Conservation (phyloP, 2,329 filamentous ascomycete genomes). For the Aspergillus sp. region DNA sequence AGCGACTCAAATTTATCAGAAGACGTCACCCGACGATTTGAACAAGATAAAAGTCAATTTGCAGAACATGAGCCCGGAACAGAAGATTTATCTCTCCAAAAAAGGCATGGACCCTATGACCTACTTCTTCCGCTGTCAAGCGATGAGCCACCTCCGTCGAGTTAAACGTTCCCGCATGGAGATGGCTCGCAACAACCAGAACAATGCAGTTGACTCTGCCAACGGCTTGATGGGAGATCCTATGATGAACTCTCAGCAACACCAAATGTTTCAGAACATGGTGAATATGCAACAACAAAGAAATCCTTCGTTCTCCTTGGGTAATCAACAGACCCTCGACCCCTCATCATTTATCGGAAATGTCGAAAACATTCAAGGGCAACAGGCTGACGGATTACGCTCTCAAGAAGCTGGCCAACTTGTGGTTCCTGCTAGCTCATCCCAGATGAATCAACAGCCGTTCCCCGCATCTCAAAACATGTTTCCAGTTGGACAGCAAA, state of each 20-base stretch:
- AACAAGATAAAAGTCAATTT: conserved; percentile 51
- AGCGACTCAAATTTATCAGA: conserved; percentile 49
- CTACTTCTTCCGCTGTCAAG: conserved; percentile 52
- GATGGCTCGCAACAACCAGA: conserved; percentile 30
- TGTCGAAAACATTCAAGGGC: conserved; percentile 58
- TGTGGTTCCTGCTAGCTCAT: conserved; percentile 65
- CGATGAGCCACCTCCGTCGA: conserved; percentile 43
- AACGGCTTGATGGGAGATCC: conserved; percentile 36
- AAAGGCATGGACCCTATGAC: conserved; percentile 52
- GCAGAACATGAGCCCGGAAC: conserved; percentile 48
- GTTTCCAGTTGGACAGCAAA: conserved; percentile 41
- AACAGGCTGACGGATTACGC: conserved; percentile 62
- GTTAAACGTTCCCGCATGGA: conserved; percentile 34
- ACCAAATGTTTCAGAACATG: conserved; percentile 43
- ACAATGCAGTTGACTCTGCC: conserved; percentile 29
- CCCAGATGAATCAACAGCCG: conserved; percentile 47
- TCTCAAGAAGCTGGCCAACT: conserved; percentile 61
- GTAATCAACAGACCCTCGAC: conserved; percentile 32
- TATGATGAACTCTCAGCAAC: conserved; percentile 41
- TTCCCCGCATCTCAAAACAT: conserved; percentile 44
- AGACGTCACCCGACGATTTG: conserved; percentile 45
- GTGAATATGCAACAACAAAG: conserved; percentile 34
- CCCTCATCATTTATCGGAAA: conserved; percentile 43
- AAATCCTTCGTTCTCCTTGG: conserved; percentile 37
- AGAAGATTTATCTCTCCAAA: conserved; percentile 45